A percentile compares a stretch with the other conserved stretches of the same genome.
These are phyloP conservation scores for Boletus rex-veris DNA, from an alignment of 768 basidiomycete genomes.

Conservation along the genomic window DNA sequence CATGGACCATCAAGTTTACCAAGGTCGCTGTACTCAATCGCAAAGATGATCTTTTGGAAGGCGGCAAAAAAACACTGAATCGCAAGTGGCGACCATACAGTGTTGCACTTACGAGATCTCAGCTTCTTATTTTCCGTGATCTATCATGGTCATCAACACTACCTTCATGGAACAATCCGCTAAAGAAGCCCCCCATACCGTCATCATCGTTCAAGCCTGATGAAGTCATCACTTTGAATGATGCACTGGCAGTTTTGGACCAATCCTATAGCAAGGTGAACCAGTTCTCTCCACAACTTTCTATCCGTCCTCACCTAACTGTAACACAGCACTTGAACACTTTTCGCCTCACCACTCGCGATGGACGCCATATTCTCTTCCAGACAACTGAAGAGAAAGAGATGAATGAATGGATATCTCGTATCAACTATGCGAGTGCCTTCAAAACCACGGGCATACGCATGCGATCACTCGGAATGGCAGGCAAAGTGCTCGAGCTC, in stretches of 20 bases:
- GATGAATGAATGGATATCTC: constrained; percentile 85
- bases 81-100: constrained; percentile 89
- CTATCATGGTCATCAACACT: constrained; percentile 49
- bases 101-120: constrained; percentile 84
- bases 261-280: constrained; percentile 71
- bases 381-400: constrained; percentile 68
- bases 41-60: constrained; percentile 75
- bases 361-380: constrained; percentile 79
- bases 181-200: constrained; percentile 38
- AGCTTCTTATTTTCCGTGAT: constrained; percentile 88
- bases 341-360: constrained; percentile 72
- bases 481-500: constrained; percentile 64
- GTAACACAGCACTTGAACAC: constrained; percentile 53
- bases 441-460: constrained; percentile 83
- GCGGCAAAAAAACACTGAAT: constrained; percentile 69
- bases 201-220: constrained; percentile 66
- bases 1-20: constrained; percentile 60
- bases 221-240: constrained; percentile 75
- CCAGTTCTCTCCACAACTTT: background rate
- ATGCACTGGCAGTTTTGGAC: constrained; percentile 79
- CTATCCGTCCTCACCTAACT: constrained; percentile 2
- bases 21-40: constrained; percentile 79
- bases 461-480: constrained; percentile 74
- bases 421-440: constrained; percentile 90
- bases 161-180: constrained; percentile 40